These are phyloP conservation scores for Trifolium repens DNA, from an alignment of 306 rosid species.

Conservation along the genomic window DNA sequence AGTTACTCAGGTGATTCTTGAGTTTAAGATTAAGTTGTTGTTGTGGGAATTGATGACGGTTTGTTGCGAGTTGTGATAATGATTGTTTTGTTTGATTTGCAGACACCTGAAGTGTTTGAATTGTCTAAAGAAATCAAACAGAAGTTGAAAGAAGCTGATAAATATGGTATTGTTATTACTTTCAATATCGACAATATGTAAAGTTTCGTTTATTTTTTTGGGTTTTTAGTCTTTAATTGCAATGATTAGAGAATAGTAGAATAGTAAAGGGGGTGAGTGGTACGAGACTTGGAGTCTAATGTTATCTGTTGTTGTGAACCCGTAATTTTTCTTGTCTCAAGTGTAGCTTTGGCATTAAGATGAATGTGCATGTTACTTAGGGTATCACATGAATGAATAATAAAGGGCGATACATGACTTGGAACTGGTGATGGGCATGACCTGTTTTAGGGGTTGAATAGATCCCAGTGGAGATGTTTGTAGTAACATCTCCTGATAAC, in stretches of 20 bases:
- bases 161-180: slow-evolving; percentile 61
- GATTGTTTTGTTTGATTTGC: slow-evolving; percentile 44
- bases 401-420: background rate
- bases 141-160: slow-evolving; percentile 92
- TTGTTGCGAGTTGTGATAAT: background rate
- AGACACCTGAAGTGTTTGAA: slow-evolving; percentile 85
- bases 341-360: slow-evolving; percentile 28
- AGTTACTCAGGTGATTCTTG: slow-evolving; percentile 76
- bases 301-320: background rate
- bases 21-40: background rate
- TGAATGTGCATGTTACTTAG: background rate
- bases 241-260: background rate
- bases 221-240: background rate
- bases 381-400: slow-evolving; percentile 3
- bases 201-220: background rate
- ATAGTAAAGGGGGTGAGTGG: background rate
- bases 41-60: background rate
- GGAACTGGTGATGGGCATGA: background rate
- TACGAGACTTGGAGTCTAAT: background rate
- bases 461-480: slow-evolving; percentile 8
- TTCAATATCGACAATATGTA: background rate
- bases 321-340: slow-evolving; percentile 8
- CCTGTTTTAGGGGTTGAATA: slow-evolving; percentile 16
- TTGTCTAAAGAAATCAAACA: slow-evolving; percentile 82
- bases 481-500: slow-evolving; percentile 2